phyloP scores from a whole-genome alignment of 371 early-diverging fungal species.

The Paraphysoderma sedebokerense region DNA sequence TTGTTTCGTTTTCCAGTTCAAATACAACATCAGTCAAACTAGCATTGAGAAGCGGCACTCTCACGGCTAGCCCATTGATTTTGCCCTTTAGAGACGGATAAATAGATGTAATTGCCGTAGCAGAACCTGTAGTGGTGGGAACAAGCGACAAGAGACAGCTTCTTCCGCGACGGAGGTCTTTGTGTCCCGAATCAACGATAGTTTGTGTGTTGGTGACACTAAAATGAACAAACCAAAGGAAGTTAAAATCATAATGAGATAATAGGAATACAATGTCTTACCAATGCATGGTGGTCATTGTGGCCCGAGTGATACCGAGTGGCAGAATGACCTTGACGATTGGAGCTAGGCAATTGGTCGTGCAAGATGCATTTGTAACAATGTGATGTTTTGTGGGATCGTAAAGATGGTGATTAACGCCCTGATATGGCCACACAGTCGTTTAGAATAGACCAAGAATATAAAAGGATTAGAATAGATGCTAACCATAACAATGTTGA shows the following conservation, averaged over 20 bases:
- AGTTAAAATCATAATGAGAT: too few relatives aligned
- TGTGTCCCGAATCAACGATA: constrained; percentile 1
- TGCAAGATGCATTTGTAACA: constrained; percentile 1
- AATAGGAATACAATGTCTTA: too few relatives aligned
- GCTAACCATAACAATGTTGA: not conserved
- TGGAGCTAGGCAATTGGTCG: constrained; percentile 3
- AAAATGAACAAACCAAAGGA: too few relatives aligned
- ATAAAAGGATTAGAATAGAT: not conserved
- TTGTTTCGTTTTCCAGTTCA: constrained; percentile 7
- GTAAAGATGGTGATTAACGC: constrained; percentile 1
- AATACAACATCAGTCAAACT: constrained; percentile 24
- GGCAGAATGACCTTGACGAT: constrained; percentile 1
- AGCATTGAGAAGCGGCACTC: constrained; percentile 25
- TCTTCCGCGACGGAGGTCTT: constrained; percentile 1
- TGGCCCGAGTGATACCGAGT: too few relatives aligned
- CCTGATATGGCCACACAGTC: not conserved
- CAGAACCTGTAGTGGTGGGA: constrained; percentile 25
- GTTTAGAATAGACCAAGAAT: not conserved
- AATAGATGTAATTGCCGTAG: constrained; percentile 16
- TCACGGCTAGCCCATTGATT: constrained; percentile 16
- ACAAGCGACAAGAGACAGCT: constrained; percentile 7
- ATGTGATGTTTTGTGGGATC: not conserved
- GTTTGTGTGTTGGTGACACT: not conserved
- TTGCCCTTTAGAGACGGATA: constrained; percentile 21
- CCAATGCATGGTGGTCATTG: too few relatives aligned